Evolutionary conservation across 2,329 filamentous ascomycete genomes (phyloP).

Genomic region (Xylaria sp.): DNA sequence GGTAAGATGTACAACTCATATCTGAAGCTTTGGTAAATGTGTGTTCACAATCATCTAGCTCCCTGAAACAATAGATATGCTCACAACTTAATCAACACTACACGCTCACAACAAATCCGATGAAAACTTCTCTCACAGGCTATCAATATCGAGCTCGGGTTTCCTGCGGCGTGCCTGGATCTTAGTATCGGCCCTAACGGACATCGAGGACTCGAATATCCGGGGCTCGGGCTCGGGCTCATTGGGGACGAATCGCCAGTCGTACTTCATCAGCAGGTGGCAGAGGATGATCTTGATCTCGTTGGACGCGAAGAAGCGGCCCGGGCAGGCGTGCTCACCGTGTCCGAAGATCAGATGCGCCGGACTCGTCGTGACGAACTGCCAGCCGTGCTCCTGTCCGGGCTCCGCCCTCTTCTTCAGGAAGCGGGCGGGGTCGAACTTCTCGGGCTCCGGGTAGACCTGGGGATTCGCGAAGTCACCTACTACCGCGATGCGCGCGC

Average conservation of each 20-base stretch:
- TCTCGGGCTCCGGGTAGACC: constrained; percentile 46
- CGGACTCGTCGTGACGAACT: constrained; percentile 53
- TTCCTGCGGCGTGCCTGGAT: constrained; percentile 47
- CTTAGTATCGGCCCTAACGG: constrained; percentile 40
- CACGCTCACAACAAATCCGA: neutral
- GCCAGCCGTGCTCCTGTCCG: constrained; percentile 51
- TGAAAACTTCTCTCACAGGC: constrained; percentile 27
- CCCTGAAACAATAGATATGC: neutral
- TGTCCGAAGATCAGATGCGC: constrained; percentile 54
- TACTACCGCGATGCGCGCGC: constrained; percentile 46
- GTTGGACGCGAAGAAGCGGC: constrained; percentile 44
- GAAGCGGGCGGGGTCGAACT: constrained; percentile 49
- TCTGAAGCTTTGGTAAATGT: neutral
- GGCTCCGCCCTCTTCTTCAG: constrained; percentile 46
- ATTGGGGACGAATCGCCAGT: constrained; percentile 49
- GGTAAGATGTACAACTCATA: neutral
- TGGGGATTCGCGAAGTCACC: constrained; percentile 47
- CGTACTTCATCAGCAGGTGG: constrained; percentile 50
- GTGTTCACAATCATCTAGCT: neutral
- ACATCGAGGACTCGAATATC: constrained; percentile 40
- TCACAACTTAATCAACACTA: neutral
- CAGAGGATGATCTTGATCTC: constrained; percentile 44
- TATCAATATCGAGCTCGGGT: constrained; percentile 49
- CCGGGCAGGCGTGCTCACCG: constrained; percentile 54
- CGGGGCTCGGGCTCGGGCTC: constrained; percentile 38